These are phyloP conservation scores for Dioszegia crocea DNA, from an alignment of 768 basidiomycete genomes.

Conservation along the genomic window DNA sequence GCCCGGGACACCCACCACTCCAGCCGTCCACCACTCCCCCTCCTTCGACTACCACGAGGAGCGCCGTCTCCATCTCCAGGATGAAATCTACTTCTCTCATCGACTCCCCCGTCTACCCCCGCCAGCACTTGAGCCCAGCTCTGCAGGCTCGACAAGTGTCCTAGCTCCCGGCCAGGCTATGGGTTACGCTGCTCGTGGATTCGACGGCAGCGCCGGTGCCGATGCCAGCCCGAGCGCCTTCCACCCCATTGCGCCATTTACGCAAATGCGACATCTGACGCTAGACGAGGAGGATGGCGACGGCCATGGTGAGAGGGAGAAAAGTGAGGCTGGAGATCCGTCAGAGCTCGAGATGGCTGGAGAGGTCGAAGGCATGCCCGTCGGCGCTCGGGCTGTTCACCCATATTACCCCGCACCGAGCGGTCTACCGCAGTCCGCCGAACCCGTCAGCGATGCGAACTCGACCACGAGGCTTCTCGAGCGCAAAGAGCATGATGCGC, in stretches of 20 bases:
- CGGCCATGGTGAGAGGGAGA: neutral
- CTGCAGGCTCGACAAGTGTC: neutral
- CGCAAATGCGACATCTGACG: neutral
- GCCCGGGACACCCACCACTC: neutral
- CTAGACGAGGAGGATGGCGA: neutral
- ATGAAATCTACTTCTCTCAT: constrained; percentile 48
- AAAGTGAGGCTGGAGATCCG: neutral
- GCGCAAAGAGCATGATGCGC: constrained; percentile 29
- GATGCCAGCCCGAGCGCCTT: constrained; percentile 9
- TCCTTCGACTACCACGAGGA: constrained; percentile 51
- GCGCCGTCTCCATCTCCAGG: constrained; percentile 41
- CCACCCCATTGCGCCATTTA: neutral
- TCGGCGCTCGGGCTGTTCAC: neutral
- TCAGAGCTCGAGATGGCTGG: neutral
- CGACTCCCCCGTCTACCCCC: constrained; percentile 42
- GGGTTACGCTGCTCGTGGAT: neutral
- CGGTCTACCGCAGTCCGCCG: neutral
- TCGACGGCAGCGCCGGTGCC: neutral
- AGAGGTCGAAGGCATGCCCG: neutral
- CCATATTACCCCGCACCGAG: neutral
- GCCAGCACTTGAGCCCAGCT: constrained; percentile 14
- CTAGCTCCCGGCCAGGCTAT: neutral
- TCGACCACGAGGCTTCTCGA: constrained; percentile 4
- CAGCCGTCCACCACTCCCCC: constrained; percentile 27
- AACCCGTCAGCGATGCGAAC: neutral